Evolutionary conservation across 371 early-diverging fungal genomes (phyloP).

Genomic region (Actinomortierella ambigua): DNA sequence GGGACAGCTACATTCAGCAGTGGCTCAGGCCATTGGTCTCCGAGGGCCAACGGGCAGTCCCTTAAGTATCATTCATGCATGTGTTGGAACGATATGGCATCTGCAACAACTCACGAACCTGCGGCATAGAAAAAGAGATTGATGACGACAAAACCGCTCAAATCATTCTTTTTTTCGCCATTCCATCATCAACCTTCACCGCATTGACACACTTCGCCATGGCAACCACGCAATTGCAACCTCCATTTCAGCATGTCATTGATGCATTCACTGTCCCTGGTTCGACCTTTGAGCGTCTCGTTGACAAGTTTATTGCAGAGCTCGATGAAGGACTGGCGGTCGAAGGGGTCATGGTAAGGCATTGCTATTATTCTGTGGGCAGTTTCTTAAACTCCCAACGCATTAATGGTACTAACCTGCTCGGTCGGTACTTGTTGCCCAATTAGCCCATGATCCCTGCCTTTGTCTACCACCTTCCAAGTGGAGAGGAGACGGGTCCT

Average conservation of each 20-base stretch:
- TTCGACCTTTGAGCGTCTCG: slow-evolving; percentile 44
- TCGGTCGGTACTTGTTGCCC: not conserved
- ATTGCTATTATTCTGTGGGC: not conserved
- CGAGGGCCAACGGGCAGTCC: too few relatives aligned
- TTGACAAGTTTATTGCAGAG: slow-evolving; percentile 57
- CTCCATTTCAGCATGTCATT: slow-evolving; percentile 18
- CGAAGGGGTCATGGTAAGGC: slow-evolving; percentile 50
- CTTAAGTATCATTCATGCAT: too few relatives aligned
- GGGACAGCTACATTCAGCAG: too few relatives aligned
- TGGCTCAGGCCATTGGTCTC: too few relatives aligned
- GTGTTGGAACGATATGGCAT: too few relatives aligned
- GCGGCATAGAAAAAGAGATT: too few relatives aligned
- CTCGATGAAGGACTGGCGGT: slow-evolving; percentile 55
- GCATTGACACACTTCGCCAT: slow-evolving; percentile 7
- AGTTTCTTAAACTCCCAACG: not conserved
- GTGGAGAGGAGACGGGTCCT: slow-evolving; percentile 78
- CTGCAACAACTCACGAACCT: too few relatives aligned
- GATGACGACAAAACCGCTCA: too few relatives aligned
- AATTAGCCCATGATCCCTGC: slow-evolving; percentile 49
- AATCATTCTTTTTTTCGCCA: not conserved
- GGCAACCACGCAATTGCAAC: slow-evolving; percentile 4
- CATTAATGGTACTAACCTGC: not conserved
- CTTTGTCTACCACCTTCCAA: slow-evolving; percentile 52
- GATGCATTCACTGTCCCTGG: slow-evolving; percentile 37
- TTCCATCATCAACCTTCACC: not conserved